Evolutionary conservation across 345 rosid species (phyloP).

Genomic region (Carallia pectinifolia): DNA sequence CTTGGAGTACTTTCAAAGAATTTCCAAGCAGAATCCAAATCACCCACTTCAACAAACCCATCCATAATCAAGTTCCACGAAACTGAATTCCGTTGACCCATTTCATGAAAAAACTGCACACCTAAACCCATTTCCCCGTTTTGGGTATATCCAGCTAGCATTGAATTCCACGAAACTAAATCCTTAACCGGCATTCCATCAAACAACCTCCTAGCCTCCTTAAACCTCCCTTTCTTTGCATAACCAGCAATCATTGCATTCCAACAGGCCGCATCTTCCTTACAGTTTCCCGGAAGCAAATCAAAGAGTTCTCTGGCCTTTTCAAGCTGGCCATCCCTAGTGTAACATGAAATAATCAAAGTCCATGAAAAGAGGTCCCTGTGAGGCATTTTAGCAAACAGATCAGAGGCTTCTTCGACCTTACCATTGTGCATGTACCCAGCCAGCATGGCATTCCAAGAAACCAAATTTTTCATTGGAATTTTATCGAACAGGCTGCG

Average conservation of each 20-base stretch:
- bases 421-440: constrained; percentile 27
- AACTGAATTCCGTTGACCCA: constrained; percentile 17
- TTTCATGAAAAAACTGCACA: constrained; percentile 16
- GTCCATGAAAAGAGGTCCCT: constrained; percentile 36
- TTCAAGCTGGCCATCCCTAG: constrained; percentile 29
- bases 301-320: constrained; percentile 38
- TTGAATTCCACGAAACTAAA: constrained; percentile 44
- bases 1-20: constrained; percentile 31
- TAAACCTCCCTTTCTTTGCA: constrained; percentile 31
- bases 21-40: constrained; percentile 37
- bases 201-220: constrained; percentile 34
- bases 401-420: constrained; percentile 25
- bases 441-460: constrained; percentile 40
- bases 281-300: constrained; percentile 30
- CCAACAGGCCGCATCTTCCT: constrained; percentile 37
- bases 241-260: constrained; percentile 43
- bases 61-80: constrained; percentile 38
- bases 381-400: constrained; percentile 33
- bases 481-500: constrained; percentile 35
- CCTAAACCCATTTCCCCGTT: constrained; percentile 22
- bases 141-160: constrained; percentile 39
- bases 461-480: constrained; percentile 34
- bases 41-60: constrained; percentile 31
- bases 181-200: constrained; percentile 36
- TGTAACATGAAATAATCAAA: constrained; percentile 35